A percentile compares a stretch with the other conserved stretches of the same genome.
phyloP scores from a whole-genome alignment of 2,329 filamentous ascomycete species.

The Fusarium proliferatum region DNA sequence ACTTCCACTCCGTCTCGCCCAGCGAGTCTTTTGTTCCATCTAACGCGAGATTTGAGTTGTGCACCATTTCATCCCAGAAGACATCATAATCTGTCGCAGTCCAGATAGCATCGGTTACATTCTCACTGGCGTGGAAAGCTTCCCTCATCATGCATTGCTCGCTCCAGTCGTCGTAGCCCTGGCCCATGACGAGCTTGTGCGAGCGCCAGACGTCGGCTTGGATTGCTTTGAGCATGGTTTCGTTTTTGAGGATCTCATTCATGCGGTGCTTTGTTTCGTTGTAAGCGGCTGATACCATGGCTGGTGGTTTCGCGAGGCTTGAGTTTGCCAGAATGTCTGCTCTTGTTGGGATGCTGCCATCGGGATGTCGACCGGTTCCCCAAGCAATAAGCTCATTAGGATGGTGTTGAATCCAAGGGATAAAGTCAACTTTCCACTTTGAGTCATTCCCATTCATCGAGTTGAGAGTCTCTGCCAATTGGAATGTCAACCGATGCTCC shows the following conservation, averaged over 20 bases:
- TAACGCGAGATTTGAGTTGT: constrained; percentile 23
- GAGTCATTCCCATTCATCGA: constrained; percentile 63
- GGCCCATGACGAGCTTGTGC: constrained; percentile 6
- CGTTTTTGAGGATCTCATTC: constrained; percentile 30
- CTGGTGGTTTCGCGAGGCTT: not conserved
- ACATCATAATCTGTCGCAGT: constrained; percentile 21
- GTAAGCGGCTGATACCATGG: constrained; percentile 1
- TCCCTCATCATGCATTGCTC: constrained; percentile 19
- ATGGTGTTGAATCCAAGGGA: constrained; percentile 66
- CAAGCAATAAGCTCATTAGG: constrained; percentile 21
- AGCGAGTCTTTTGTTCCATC: constrained; percentile 7
- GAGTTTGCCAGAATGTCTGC: constrained; percentile 3
- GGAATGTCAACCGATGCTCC: constrained; percentile 73
- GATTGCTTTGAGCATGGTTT: constrained; percentile 11
- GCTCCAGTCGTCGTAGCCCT: constrained; percentile 16
- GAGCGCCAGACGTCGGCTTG: constrained; percentile 17
- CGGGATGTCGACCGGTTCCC: not conserved
- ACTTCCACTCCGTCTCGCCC: constrained; percentile 26
- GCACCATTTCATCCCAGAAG: constrained; percentile 27
- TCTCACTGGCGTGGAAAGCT: constrained; percentile 4
- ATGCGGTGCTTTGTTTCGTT: constrained; percentile 17
- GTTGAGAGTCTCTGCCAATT: constrained; percentile 70
- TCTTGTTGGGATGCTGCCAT: constrained; percentile 4
- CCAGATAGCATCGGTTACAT: constrained; percentile 15
- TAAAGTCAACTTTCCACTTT: constrained; percentile 67